Evolutionary conservation across 2,329 filamentous ascomycete genomes (phyloP).

Genomic region (Chaetomium olivaceum): DNA sequence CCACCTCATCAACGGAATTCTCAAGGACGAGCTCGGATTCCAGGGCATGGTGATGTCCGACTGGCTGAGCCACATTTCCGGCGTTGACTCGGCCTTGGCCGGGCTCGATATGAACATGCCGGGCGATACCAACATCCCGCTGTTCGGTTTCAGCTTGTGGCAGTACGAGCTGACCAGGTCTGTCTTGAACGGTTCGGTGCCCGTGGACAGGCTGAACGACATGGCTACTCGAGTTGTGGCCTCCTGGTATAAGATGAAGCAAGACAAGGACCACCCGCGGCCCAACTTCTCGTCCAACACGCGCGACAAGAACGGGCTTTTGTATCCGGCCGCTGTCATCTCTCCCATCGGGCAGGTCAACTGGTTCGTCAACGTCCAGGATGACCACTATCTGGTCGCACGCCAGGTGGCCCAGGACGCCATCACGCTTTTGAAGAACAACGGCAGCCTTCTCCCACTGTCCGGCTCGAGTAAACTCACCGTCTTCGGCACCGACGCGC

Average conservation of each 20-base stretch:
- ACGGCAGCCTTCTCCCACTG: slow-evolving; percentile 58
- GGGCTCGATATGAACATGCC: slow-evolving; percentile 68
- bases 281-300: slow-evolving; percentile 64
- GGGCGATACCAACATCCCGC: slow-evolving; percentile 58
- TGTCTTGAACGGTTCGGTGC: slow-evolving; percentile 58
- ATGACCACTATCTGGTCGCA: slow-evolving; percentile 51
- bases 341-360: slow-evolving; percentile 66
- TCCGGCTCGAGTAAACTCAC: slow-evolving; percentile 41
- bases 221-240: slow-evolving; percentile 58
- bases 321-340: slow-evolving; percentile 59
- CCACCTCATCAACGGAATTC: slow-evolving; percentile 69
- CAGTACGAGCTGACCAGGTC: slow-evolving; percentile 55
- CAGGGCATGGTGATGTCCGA: slow-evolving; percentile 81
- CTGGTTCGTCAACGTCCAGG: slow-evolving; percentile 65
- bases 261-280: slow-evolving; percentile 57
- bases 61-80: slow-evolving; percentile 75
- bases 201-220: slow-evolving; percentile 57
- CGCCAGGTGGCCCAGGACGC: slow-evolving; percentile 58
- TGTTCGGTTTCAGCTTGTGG: slow-evolving; percentile 56
- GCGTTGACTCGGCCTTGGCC: slow-evolving; percentile 70
- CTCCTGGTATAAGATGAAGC: slow-evolving; percentile 61
- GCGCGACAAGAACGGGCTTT: slow-evolving; percentile 52
- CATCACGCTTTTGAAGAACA: slow-evolving; percentile 64
- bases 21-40: slow-evolving; percentile 80
- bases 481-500: slow-evolving; percentile 57